Conservation (phyloP, 2,329 filamentous ascomycete genomes). For the Phialophora chinensis region DNA sequence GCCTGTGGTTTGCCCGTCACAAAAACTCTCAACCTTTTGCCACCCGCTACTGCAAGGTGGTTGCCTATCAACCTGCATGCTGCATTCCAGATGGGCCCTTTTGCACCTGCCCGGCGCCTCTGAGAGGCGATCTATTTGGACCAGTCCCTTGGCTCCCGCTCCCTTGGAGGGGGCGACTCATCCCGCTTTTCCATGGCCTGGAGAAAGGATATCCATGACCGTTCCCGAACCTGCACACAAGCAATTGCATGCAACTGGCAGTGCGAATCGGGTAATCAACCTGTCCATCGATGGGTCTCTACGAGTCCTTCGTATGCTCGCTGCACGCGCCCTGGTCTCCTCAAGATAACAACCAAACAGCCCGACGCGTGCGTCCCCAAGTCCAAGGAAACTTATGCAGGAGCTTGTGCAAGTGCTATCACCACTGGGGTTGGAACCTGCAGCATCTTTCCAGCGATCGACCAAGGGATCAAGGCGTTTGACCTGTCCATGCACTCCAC, state of each 20-base stretch:
- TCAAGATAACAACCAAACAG: constrained; percentile 21
- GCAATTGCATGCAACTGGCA: neutral
- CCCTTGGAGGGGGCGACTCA: constrained; percentile 9
- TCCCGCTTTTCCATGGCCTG: constrained; percentile 16
- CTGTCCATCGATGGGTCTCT: neutral
- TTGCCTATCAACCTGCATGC: constrained; percentile 13
- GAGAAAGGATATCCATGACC: constrained; percentile 16
- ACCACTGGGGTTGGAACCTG: constrained; percentile 5
- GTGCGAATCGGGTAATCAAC: neutral
- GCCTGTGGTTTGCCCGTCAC: constrained; percentile 12
- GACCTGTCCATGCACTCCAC: neutral
- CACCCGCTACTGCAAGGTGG: constrained; percentile 29
- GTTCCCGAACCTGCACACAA: constrained; percentile 2
- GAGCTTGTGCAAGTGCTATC: constrained; percentile 19
- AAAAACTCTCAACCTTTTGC: constrained; percentile 17
- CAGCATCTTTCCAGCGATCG: neutral
- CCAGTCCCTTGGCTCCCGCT: constrained; percentile 21
- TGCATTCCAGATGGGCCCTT: constrained; percentile 17
- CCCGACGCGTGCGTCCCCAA: constrained; percentile 12
- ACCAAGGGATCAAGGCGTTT: constrained; percentile 2
- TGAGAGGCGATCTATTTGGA: constrained; percentile 3
- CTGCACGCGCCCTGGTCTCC: neutral
- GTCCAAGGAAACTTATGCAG: constrained; percentile 28
- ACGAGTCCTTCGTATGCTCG: neutral
- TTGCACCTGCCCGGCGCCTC: constrained; percentile 2